phyloP scores from a whole-genome alignment of 1,284 basidiomycete genomes.

The Tausonia pullulans region DNA sequence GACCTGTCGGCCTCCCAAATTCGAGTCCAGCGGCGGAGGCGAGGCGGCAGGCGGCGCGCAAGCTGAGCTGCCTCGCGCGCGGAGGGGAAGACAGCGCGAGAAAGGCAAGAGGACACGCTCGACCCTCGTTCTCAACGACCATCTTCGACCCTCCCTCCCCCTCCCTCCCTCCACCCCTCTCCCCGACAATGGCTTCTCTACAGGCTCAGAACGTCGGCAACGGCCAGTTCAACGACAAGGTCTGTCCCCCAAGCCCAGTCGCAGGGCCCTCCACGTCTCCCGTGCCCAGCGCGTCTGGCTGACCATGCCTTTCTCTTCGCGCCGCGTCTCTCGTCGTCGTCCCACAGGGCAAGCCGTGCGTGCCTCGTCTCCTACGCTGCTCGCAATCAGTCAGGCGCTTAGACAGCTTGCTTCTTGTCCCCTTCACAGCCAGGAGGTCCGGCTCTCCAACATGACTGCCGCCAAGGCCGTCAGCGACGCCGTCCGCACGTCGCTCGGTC shows the following conservation, averaged over 20 bases:
- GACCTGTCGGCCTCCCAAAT: neutral
- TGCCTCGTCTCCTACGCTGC: too few species aligned
- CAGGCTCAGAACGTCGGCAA: slow-evolving; percentile 12
- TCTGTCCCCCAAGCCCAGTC: slow-evolving; percentile 23
- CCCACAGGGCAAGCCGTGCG: too few species aligned
- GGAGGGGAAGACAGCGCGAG: too few species aligned
- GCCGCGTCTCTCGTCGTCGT: too few species aligned
- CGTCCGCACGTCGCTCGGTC: slow-evolving; percentile 90
- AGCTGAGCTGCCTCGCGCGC: too few species aligned
- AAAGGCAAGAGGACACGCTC: neutral
- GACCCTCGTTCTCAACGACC: neutral
- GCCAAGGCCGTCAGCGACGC: slow-evolving; percentile 97
- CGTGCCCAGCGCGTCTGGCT: neutral
- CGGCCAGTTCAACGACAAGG: slow-evolving; percentile 63
- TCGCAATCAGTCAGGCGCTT: too few species aligned
- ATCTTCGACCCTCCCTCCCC: neutral
- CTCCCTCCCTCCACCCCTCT: neutral
- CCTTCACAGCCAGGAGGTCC: slow-evolving; percentile 49
- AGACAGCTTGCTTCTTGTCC: too few species aligned
- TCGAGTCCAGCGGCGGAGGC: too few species aligned
- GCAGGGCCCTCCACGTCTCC: neutral
- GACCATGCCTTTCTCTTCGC: neutral
- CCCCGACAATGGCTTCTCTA: slow-evolving; percentile 4
- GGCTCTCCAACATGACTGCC: slow-evolving; percentile 89
- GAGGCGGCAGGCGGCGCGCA: too few species aligned